Conservation (phyloP, 2,329 filamentous ascomycete species). For the Thielaviopsis populi region DNA sequence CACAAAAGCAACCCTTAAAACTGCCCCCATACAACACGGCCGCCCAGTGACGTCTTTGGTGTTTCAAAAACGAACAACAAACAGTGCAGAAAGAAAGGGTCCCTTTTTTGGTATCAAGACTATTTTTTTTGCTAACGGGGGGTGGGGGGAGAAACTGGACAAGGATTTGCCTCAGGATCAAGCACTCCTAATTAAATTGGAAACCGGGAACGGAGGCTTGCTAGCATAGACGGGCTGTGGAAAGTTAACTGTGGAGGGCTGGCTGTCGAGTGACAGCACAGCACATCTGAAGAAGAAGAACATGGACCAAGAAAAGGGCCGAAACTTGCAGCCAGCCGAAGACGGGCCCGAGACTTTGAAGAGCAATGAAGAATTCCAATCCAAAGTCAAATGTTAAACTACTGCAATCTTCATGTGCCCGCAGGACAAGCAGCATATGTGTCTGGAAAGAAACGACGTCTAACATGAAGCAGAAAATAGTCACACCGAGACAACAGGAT, state of each 20-base stretch:
- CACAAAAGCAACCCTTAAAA: not conserved
- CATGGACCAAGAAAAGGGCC: not conserved
- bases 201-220: not conserved
- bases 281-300: not conserved
- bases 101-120: not conserved
- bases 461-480: not conserved
- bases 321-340: not conserved
- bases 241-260: not conserved
- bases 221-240: not conserved
- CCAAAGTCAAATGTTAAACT: not conserved
- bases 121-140: not conserved
- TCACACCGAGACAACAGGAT: not conserved
- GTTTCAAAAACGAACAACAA: slow-evolving; percentile 1
- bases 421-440: not conserved
- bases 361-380: not conserved
- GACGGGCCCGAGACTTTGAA: not conserved
- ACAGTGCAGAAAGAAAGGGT: not conserved
- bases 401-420: not conserved
- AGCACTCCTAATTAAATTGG: slow-evolving; percentile 2
- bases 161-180: slow-evolving; percentile 3
- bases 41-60: not conserved
- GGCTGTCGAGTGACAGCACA: not conserved
- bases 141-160: not conserved
- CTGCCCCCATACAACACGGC: not conserved
- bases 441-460: not conserved